These are phyloP conservation scores for Petrea volubilis DNA, from an alignment of 257 asterid species.

Conservation along the genomic window DNA sequence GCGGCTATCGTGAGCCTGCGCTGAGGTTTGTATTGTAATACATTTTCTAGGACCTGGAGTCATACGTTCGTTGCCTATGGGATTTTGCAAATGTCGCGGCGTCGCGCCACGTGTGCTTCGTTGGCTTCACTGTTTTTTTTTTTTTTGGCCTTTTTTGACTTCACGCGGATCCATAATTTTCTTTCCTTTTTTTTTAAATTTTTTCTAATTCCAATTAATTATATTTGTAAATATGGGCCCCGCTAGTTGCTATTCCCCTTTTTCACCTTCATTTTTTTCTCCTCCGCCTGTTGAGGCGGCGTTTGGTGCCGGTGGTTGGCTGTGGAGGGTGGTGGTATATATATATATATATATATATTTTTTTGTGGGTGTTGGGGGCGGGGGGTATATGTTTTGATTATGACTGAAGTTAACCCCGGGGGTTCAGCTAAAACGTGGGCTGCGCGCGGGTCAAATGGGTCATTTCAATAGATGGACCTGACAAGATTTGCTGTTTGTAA, in stretches of 20 bases:
- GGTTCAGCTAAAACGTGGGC: slow-evolving; percentile 13
- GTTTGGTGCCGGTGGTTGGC: slow-evolving; percentile 25
- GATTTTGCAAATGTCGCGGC: background rate
- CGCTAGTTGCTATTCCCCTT: background rate
- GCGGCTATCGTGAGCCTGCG: slow-evolving; percentile 30
- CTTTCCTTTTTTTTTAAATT: background rate
- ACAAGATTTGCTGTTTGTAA: slow-evolving; percentile 8
- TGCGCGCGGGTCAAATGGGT: slow-evolving; percentile 30
- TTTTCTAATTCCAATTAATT: background rate
- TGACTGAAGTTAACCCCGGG: background rate
- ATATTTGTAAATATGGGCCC: slow-evolving; percentile 8
- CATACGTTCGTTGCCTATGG: background rate
- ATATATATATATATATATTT: no score
- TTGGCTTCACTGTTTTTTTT: background rate
- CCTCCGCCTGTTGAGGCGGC: background rate
- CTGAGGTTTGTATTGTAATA: background rate
- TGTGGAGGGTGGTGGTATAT: no score
- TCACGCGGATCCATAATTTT: background rate
- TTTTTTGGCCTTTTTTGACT: slow-evolving; percentile 26
- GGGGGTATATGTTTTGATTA: background rate
- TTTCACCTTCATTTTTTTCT: no score
- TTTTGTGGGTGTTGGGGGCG: no score
- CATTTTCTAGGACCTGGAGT: background rate
- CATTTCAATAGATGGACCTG: slow-evolving; percentile 8
- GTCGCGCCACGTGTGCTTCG: slow-evolving; percentile 38